Base-by-base conservation (phyloP, 371 early-diverging fungal species). In the Zopfochytrium polystomum region DNA sequence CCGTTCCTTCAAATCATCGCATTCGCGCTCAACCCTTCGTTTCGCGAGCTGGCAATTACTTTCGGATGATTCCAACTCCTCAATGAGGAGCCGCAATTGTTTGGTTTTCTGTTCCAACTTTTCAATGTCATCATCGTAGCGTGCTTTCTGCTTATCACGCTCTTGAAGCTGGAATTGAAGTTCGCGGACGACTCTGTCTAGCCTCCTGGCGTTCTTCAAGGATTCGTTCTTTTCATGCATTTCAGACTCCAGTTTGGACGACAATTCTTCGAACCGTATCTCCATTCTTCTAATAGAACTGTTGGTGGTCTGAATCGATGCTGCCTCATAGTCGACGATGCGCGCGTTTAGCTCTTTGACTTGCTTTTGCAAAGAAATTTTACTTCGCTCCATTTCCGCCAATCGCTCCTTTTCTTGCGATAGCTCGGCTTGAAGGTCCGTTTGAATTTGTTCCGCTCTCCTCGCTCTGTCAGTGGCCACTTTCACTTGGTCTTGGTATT, bases 111-210 rank as follows among this genome's bases (percentile, higher is more conserved):
- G 79, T 25, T 85, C 81, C 65, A 79, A 60, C 71, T 89, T 89
- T 55, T 82, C 81, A 26, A 81, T 65, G 45, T 90, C 90, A 31
- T 89, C 88, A 15, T 88, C 87, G 29, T 68, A 73, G 35, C 86
- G 74, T 29, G 65, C 65, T 78, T 85, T 87, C 45, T 75, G 58
- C 73, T 89, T 88, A 31, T 93, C 92, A 42, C 75, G 67, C 60
- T 93, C 93, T 18, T 71, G 68, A 5, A 92, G 58, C 66, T 90
- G 89, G 72, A 85, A 84, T 72, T 90, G 91, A 38, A 92, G 74
- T 63, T 92, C 91, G n/a, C 90, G 82, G 44, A 91, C 77, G 54
- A 78, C 76, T 43, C 91, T 79, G 58, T 90, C 91, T n/a, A 75
- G 74, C 64, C 88, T 88, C 23, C 90, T 79, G 7, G 76, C 63